These are phyloP conservation scores for Taxillus chinensis DNA, from an alignment of 164 flowering plant genomes.

Conservation along the genomic window DNA sequence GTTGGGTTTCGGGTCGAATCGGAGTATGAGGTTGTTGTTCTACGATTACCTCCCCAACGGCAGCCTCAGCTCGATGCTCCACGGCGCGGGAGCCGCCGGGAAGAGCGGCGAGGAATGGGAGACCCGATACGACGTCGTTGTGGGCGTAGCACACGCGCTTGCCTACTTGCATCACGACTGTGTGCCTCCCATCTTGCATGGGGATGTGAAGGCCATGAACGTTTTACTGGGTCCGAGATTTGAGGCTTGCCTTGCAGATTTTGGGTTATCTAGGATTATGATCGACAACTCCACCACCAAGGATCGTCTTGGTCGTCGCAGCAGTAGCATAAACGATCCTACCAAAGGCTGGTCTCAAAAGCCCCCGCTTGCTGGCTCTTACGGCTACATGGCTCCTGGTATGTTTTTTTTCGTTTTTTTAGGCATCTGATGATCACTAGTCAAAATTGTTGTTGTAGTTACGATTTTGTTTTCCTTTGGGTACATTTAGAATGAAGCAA, in stretches of 20 bases:
- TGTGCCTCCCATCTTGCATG: slow-evolving; percentile 82
- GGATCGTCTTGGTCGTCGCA: slow-evolving; percentile 4
- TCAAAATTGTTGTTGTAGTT: too few relatives aligned
- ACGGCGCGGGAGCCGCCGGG: slow-evolving; percentile 27
- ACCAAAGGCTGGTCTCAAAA: slow-evolving; percentile 22
- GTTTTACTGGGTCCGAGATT: slow-evolving; percentile 54
- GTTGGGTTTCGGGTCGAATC: slow-evolving; percentile 68
- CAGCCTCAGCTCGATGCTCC: slow-evolving; percentile 76
- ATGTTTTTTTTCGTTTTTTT: neutral
- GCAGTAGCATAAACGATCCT: slow-evolving; percentile 1
- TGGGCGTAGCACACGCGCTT: slow-evolving; percentile 84
- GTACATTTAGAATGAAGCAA: too few relatives aligned
- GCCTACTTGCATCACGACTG: slow-evolving; percentile 96
- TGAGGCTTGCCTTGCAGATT: slow-evolving; percentile 81
- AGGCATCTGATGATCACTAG: too few relatives aligned
- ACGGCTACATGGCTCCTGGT: slow-evolving; percentile 99
- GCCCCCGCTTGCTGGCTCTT: slow-evolving; percentile 82
- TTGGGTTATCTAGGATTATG: slow-evolving; percentile 74
- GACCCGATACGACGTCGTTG: slow-evolving; percentile 48
- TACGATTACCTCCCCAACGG: slow-evolving; percentile 88
- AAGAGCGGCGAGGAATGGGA: slow-evolving; percentile 79
- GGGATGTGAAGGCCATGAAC: slow-evolving; percentile 94
- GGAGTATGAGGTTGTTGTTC: slow-evolving; percentile 54
- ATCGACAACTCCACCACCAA: slow-evolving; percentile 1
- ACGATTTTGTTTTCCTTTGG: too few relatives aligned